Base-by-base conservation (phyloP, 441 rosid species). In the Biscutella laevigata region DNA sequence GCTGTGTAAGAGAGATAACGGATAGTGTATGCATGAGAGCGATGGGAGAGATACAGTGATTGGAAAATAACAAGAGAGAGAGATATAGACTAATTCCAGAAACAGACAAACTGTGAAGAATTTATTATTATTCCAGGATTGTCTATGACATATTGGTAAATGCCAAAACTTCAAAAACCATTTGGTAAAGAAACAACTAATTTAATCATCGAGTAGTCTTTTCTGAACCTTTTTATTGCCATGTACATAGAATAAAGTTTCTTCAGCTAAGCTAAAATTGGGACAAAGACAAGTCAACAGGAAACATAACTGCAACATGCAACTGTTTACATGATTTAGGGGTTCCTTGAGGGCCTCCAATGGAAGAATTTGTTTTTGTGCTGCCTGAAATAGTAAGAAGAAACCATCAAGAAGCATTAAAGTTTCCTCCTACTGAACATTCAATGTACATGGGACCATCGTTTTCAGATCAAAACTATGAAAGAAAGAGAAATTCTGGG, bases 21-120 rank as follows among this genome's bases (percentile, higher is more conserved):
- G 55, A 29, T 66, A 66, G 70, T 58, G 33, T 66, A 51, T 58
- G 54, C 70, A 58, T 66, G 64, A 64, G 69, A 64, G 69, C 16
- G 69, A 64, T 42, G 47, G 47, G n/a, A n/a, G 53, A 64, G 62
- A 54, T 55, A 32, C 28, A 44, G 40, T 53, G 42, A 45, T 53
- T 62, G 67, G 48, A 53, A 62, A 28, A 61, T 14, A 45, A 6
- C 39, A 4, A 62, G 47, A 39, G 48, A 49, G 24, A n/a, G n/a
- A n/a, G n/a, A n/a, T n/a, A n/a, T n/a, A 64, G 41, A 55, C 22
- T 12, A 49, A 49, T 50, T 13, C 48, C 19, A 66, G 43, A 66
- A 66, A 58, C 65, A 59, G 56, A 59, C 65, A 66, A 66, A 58
- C 55, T 66, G 22, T 28, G 17, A 52, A 66, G 65, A 43, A 65